A percentile compares a stretch with the other conserved stretches of the same genome.
Conservation (phyloP, 2,329 filamentous ascomycete genomes). For the Aspergillus aculeatinus region DNA sequence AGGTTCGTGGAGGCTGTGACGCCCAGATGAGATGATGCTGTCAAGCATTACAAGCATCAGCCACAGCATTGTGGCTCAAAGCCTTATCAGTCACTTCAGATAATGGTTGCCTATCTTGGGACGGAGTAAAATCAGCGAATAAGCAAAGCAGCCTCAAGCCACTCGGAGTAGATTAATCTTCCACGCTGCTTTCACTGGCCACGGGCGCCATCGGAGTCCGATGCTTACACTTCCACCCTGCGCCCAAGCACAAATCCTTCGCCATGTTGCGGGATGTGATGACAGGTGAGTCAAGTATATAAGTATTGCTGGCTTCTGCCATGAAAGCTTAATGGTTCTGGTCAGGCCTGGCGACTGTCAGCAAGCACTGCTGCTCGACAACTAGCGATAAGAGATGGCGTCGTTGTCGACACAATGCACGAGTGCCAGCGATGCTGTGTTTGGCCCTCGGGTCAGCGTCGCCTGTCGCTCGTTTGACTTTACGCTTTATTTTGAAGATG, state of each 20-base stretch:
- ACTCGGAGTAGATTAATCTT: not conserved
- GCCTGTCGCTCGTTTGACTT: constrained; percentile 31
- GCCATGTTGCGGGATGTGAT: not conserved
- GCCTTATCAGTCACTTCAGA: no score
- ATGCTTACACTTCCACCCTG: not conserved
- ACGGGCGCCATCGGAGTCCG: not conserved
- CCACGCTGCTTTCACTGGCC: not conserved
- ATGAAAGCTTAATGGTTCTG: not conserved
- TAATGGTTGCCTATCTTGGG: no score
- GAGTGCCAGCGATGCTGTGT: not conserved
- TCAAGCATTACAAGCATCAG: no score
- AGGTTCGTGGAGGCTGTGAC: no score
- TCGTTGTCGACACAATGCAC: constrained; percentile 40
- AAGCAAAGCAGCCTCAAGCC: not conserved
- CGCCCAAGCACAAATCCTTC: not conserved
- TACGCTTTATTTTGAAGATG: constrained; percentile 34
- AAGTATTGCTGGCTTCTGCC: not conserved
- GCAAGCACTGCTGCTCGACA: no score
- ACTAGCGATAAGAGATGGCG: not conserved
- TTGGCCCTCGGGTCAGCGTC: not conserved
- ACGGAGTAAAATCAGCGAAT: not conserved
- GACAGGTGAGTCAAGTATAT: not conserved
- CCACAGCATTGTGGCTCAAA: no score
- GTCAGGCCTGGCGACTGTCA: no score
- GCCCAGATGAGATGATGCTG: no score